Percentiles rank a stretch among this genome's conserved stretches.
Evolutionary conservation across 768 basidiomycete species (phyloP).

Genomic region (Podaxis carcinomalis): DNA sequence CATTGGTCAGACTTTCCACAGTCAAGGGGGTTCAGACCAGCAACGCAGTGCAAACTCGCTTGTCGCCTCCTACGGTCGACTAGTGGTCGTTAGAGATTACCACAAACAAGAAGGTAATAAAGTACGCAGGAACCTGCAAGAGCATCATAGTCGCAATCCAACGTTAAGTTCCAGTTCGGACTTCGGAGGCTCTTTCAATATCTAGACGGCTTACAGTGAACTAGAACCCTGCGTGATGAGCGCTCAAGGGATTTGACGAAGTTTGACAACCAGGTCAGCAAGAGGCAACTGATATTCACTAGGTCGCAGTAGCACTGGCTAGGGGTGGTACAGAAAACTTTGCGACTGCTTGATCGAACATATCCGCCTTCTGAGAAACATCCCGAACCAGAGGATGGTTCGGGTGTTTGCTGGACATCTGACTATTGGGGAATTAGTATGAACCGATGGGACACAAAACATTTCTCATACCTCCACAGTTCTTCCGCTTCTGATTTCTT

Average conservation of each 20-base stretch:
- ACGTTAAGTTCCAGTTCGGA: neutral
- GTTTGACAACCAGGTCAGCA: neutral
- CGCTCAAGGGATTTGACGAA: neutral
- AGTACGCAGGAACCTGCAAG: neutral
- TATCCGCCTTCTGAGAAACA: conserved; percentile 49
- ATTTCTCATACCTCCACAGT: conserved; percentile 50
- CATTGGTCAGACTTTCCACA: no score
- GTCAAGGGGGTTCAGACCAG: no score
- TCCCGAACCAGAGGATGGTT: conserved; percentile 67
- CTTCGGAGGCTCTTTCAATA: neutral
- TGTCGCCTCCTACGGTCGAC: no score
- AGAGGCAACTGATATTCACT: neutral
- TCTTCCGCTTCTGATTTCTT: conserved; percentile 65
- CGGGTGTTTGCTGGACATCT: conserved; percentile 48
- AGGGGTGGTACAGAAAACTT: conserved; percentile 57
- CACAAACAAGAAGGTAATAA: neutral
- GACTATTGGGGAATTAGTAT: conserved; percentile 23
- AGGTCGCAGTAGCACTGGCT: neutral
- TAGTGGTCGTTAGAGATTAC: no score
- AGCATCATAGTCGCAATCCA: neutral
- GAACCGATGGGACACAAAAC: conserved; percentile 22
- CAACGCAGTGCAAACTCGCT: no score
- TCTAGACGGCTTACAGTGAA: neutral
- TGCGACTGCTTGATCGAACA: conserved; percentile 61
- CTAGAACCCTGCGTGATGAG: neutral